Base-by-base conservation (phyloP, 768 basidiomycete species). In the Boletus rubroflammeus region DNA sequence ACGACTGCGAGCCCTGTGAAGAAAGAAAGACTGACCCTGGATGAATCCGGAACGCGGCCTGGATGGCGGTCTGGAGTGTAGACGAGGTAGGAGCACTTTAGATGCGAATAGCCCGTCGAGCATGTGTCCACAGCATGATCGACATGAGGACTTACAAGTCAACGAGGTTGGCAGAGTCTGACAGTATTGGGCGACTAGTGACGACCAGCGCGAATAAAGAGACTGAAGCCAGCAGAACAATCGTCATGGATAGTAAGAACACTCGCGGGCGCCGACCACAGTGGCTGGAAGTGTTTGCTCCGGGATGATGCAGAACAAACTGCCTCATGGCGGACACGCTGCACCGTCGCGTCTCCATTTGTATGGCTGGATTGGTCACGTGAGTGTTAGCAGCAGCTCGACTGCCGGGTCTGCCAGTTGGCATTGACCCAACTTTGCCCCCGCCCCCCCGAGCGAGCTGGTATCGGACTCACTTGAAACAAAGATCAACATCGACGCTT, bases 141-240 rank as follows among this genome's bases (percentile, higher is more conserved):
- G 9, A 42, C 51, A 49, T 26, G 52, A 57, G 43, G 51, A 70
- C 72, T 60, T 57, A 72, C 73, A 65, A 36, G 21, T 66, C 55
- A 31, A 65, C 53, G 50, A 62, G 49, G 28, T 64, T n/a, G n/a
- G n/a, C 57, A 32, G 67, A 54, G 46, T 60, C 55, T 13, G 67
- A 61, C 17, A 63, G 53, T 52, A 78, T 60, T 26, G 77, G 77
- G 57, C 67, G 75, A 63, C 75, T 64, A 51, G 72, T 68, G 59
- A 77, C 77, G 67, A 75, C 73, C 68, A 79, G 72, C 69, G 71
- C 75, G 53, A 76, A 66, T 31, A 78, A 66, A 46, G 72, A 70
- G 50, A 74, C 62, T 17, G 69, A 76, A 44, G 68, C 72, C 48
- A 78, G 64, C 35, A 77, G 60, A 52, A 67, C 65, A 23, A 74